Evolutionary conservation across 805 yeast species (phyloP), one percentile per base, ranked within the genome.

Genomic region (Wickerhamomyces canadensis): DNA sequence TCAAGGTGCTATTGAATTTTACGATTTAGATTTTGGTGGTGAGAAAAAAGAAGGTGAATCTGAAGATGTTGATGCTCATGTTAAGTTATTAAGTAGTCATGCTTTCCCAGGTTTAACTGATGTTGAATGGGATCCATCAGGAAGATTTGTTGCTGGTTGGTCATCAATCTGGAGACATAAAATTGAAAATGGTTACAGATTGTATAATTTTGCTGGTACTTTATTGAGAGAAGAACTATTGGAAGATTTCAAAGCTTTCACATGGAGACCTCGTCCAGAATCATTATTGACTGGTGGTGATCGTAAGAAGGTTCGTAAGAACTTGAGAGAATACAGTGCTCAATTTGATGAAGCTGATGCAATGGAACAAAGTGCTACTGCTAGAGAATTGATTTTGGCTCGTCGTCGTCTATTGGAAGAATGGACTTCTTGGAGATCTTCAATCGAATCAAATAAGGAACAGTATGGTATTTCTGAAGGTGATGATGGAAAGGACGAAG

Each of bases 241-340:
- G 43, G 93, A 85, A 52, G 84, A 80, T 38, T 87, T 93, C 76
- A 84, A 80, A 65, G 89, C 84, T 44, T 85, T 91, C 55, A 70
- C 77, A 44, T 93, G 99, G 99, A 84, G 99, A 72, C 98, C 98
- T 55, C 81, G 98, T 68, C 98, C 98, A 35, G 76, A 75, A 15
- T 72, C 88, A 2, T 63, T 80, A 47, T 76, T 93, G 57, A 69
- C 80, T 43, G 78, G 80, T 52, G 82, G 78, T 48, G 94, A 86
- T 61, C 78, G 78, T 70, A 86, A 87, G 82, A 83, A 81, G 73
- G 87, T 93, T 45, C 77, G 86, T 70, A 84, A 85, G 83, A 83
- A 83, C 68, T 67, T 91, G 69, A 78, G 81, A 60, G 91, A 85
- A 64, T 86, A 84, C 74, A 72, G 88, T 52, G 93, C 93, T 29